phyloP scores from a whole-genome alignment of 2,329 filamentous ascomycete genomes.

The Penicillium sp. region DNA sequence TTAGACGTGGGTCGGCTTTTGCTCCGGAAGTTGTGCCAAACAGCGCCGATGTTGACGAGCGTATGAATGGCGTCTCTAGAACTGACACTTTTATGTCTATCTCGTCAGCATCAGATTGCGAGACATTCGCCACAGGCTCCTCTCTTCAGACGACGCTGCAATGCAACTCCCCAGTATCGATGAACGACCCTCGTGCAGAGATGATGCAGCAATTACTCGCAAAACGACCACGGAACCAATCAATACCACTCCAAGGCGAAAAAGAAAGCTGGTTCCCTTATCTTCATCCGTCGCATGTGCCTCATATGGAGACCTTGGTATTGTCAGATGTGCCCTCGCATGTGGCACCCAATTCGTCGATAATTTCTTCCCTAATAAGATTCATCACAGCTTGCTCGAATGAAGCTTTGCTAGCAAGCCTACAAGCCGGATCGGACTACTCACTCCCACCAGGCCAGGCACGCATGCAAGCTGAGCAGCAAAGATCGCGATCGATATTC shows the following conservation, averaged over 20 bases:
- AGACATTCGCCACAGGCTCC: neutral
- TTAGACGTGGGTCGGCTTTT: slow-evolving; percentile 46
- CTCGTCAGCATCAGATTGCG: slow-evolving; percentile 8
- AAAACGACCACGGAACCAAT: slow-evolving; percentile 38
- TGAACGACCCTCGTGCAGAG: slow-evolving; percentile 29
- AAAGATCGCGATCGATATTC: slow-evolving; percentile 56
- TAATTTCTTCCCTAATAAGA: slow-evolving; percentile 49
- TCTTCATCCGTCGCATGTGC: slow-evolving; percentile 58
- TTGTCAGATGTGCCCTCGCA: slow-evolving; percentile 58
- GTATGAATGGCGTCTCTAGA: neutral
- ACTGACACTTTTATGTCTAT: slow-evolving; percentile 5
- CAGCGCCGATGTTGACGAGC: neutral
- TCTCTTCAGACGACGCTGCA: slow-evolving; percentile 12
- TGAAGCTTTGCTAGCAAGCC: slow-evolving; percentile 55
- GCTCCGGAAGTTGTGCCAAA: slow-evolving; percentile 47
- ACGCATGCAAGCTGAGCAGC: slow-evolving; percentile 50
- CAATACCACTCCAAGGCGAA: slow-evolving; percentile 30
- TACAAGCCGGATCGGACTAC: slow-evolving; percentile 59
- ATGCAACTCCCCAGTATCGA: slow-evolving; percentile 21
- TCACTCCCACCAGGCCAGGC: slow-evolving; percentile 59
- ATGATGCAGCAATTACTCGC: slow-evolving; percentile 42
- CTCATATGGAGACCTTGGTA: slow-evolving; percentile 56
- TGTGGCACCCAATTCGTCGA: slow-evolving; percentile 42
- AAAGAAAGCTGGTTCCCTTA: slow-evolving; percentile 32
- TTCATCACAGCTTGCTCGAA: slow-evolving; percentile 61